These are phyloP conservation scores for Punica granatum DNA, from an alignment of 345 rosid species.

Conservation along the genomic window DNA sequence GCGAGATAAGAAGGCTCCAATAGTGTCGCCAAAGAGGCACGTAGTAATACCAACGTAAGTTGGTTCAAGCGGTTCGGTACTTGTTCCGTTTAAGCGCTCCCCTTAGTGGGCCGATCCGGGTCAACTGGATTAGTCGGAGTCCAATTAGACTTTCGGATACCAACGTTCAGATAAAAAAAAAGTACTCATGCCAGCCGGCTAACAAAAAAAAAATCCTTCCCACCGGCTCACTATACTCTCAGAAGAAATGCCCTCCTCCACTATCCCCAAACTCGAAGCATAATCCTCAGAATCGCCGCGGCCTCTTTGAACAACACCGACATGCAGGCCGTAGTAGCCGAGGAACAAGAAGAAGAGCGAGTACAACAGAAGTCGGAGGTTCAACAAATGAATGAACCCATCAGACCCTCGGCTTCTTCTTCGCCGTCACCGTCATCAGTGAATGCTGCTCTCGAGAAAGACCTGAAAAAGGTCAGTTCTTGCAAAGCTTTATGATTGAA, in stretches of 20 bases:
- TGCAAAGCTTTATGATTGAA: too few relatives aligned
- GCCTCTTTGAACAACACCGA: conserved; percentile 38
- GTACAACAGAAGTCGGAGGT: conserved; percentile 4
- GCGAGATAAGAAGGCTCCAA: too few relatives aligned
- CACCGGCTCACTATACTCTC: not conserved
- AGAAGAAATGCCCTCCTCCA: not conserved
- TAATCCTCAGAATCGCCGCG: conserved; percentile 25
- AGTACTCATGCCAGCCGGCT: too few relatives aligned
- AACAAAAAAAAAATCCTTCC: too few relatives aligned
- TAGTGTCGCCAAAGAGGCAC: too few relatives aligned
- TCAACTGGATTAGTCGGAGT: too few relatives aligned
- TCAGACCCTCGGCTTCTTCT: conserved; percentile 10
- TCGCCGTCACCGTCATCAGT: conserved; percentile 8
- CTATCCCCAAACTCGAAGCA: conserved; percentile 1
- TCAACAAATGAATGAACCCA: conserved; percentile 15
- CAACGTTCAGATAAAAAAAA: too few relatives aligned
- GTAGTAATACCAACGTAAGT: too few relatives aligned
- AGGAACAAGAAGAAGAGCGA: conserved; percentile 20
- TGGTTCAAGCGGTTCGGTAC: too few relatives aligned
- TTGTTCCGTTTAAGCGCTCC: too few relatives aligned
- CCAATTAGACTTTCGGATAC: too few relatives aligned
- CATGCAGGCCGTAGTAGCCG: conserved; percentile 13
- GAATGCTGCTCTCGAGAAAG: conserved; percentile 48
- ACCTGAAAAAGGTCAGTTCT: conserved; percentile 66
- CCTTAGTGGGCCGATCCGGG: too few relatives aligned